These are phyloP conservation scores for Scheffersomyces cryptocercus DNA, from an alignment of 1,139 yeast genomes.

Conservation along the genomic window DNA sequence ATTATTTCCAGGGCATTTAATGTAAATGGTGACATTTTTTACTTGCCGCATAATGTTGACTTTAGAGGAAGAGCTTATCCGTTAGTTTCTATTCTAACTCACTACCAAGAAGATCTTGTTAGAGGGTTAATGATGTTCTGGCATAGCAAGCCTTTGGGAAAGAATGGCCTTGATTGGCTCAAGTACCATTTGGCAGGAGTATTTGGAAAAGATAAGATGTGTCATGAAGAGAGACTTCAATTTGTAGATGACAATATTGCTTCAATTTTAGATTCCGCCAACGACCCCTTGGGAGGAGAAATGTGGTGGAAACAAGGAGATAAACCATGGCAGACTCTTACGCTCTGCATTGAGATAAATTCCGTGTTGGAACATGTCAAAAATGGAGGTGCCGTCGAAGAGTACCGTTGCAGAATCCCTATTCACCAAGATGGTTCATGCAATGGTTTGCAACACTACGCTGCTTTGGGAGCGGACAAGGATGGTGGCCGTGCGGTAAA, in stretches of 20 bases:
- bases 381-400: constrained; percentile 17
- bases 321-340: constrained; percentile 43
- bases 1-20: constrained; percentile 28
- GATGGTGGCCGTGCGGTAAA: constrained; percentile 44
- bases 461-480: constrained; percentile 41
- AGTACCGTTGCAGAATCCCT: constrained; percentile 36
- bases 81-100: constrained; percentile 34
- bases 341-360: constrained; percentile 36
- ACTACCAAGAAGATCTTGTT: constrained; percentile 39
- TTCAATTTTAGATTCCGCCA: constrained; percentile 28
- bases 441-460: constrained; percentile 51
- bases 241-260: constrained; percentile 28
- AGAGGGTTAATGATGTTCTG: constrained; percentile 42
- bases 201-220: constrained; percentile 32
- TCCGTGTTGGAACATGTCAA: constrained; percentile 19
- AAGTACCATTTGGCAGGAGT: constrained; percentile 42
- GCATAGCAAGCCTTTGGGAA: constrained; percentile 38
- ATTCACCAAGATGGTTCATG: constrained; percentile 51
- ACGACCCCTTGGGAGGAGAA: constrained; percentile 23
- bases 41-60: constrained; percentile 41
- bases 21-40: constrained; percentile 38
- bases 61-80: constrained; percentile 49
- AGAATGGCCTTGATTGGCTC: constrained; percentile 38
- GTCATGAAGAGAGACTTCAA: constrained; percentile 22
- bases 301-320: constrained; percentile 44